These are phyloP conservation scores for Phoma sp. DNA, from an alignment of 2,329 filamentous ascomycete species.

Conservation along the genomic window DNA sequence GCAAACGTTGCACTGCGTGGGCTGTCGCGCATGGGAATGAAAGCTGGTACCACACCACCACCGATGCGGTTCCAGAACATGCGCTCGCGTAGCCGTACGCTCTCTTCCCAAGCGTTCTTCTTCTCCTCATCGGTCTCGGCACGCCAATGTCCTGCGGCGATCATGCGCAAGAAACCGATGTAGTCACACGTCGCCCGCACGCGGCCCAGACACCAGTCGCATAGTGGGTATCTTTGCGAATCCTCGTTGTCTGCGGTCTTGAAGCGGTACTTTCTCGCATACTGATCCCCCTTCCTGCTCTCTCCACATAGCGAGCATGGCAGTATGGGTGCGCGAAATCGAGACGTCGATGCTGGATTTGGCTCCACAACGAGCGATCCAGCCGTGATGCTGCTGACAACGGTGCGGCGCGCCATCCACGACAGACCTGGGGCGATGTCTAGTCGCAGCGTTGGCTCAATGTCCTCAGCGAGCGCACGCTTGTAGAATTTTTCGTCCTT, in stretches of 20 bases:
- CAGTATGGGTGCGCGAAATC: constrained; percentile 62
- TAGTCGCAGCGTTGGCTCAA: constrained; percentile 90
- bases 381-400: constrained; percentile 81
- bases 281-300: constrained; percentile 70
- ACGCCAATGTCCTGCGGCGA: constrained; percentile 91
- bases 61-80: constrained; percentile 98
- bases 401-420: constrained; percentile 87
- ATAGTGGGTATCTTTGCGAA: constrained; percentile 88
- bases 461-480: constrained; percentile 83
- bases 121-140: constrained; percentile 83
- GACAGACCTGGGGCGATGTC: constrained; percentile 90
- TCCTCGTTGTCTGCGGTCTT: constrained; percentile 84
- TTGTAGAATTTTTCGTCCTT: constrained; percentile 97
- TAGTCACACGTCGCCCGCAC: constrained; percentile 92
- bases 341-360: constrained; percentile 56
- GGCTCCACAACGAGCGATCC: constrained; percentile 90
- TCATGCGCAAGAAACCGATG: constrained; percentile 85
- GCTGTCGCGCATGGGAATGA: constrained; percentile 44
- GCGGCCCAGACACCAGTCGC: constrained; percentile 82
- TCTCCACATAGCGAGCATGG: constrained; percentile 92
- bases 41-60: constrained; percentile 82
- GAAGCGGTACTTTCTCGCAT: constrained; percentile 85
- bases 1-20: constrained; percentile 43
- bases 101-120: constrained; percentile 92
- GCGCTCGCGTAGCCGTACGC: constrained; percentile 83